Evolutionary conservation across 768 basidiomycete species (phyloP), one percentile per base, ranked within the genome.

Genomic region (Lactarius quietus): DNA sequence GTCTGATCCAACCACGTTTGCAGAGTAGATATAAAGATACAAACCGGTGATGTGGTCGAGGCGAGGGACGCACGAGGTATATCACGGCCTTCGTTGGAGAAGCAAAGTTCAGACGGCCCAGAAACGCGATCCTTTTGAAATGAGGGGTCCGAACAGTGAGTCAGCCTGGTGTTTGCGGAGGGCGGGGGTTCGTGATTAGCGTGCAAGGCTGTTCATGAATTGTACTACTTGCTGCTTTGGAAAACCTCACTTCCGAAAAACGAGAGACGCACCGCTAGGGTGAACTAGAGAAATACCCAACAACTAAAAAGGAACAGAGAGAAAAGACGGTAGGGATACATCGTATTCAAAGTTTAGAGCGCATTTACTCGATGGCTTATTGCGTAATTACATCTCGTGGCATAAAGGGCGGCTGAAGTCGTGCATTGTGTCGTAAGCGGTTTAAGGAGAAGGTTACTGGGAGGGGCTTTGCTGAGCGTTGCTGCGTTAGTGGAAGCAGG

Each of bases 1-100:
- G 84, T 83, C 76, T 96, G 94, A 74, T 95, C 94, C 31, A 95
- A 80, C 76, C 83, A 90, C 7, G 92, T 90, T 90, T 89, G 72
- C 20, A 52, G 5, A 1, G 2, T 14, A 38, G n/a, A n/a, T n/a
- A n/a, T 26, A 31, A 26, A 23, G 5, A 48, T 15, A 48, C 23
- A 12, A 48, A 12, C 31, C 51, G 38, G 51, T 51, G 48, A n/a
- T 9, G 33, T 52, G 6, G 54, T 39, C 26, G 17, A 35, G 62
- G 9, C 29, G 57, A 39, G 6, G 39, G 14, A 52, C 86, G 53
- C 57, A 90, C 90, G 39, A 88, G 79, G 70, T 87, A 88, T 10
- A 86, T 72, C 45, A 89, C 74, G 0, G 81, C 86, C 67, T 77
- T 82, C 0, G 80, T 84, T 1, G 86, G 86, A 62, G 76, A 84